phyloP scores from a whole-genome alignment of 2,329 filamentous ascomycete genomes.

The Sphaerulina populicola region DNA sequence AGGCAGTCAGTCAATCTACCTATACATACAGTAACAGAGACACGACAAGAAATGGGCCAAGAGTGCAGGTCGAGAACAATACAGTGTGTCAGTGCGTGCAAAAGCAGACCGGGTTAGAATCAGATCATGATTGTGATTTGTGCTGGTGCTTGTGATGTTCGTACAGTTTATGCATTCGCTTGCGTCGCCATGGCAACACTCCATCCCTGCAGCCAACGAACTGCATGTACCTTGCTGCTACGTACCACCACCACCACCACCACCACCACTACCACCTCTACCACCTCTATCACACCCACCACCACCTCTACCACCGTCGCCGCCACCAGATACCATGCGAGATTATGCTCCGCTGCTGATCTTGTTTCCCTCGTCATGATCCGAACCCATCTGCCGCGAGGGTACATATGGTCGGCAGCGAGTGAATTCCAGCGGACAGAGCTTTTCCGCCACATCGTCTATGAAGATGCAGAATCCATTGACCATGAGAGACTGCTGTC shows the following conservation, averaged over 20 bases:
- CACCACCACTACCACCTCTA: too few species aligned
- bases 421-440: constrained; percentile 28
- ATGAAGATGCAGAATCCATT: constrained; percentile 19
- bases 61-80: background rate
- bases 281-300: too few species aligned
- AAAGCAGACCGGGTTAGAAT: background rate
- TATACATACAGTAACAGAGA: background rate
- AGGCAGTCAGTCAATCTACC: background rate
- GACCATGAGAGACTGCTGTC: constrained; percentile 42
- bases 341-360: background rate
- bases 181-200: constrained; percentile 6
- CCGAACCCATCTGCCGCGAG: constrained; percentile 26
- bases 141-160: background rate
- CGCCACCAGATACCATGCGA: background rate
- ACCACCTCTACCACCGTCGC: background rate
- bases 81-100: background rate
- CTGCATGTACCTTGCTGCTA: too few species aligned
- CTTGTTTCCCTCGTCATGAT: constrained; percentile 19
- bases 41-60: background rate
- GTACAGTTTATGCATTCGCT: background rate
- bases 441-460: constrained; percentile 24
- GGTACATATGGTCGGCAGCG: constrained; percentile 27
- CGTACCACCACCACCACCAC: too few species aligned
- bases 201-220: background rate
- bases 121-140: too few species aligned